Base-by-base conservation (phyloP, 371 early-diverging fungal genomes). In the Syncephalis fuscata region DNA sequence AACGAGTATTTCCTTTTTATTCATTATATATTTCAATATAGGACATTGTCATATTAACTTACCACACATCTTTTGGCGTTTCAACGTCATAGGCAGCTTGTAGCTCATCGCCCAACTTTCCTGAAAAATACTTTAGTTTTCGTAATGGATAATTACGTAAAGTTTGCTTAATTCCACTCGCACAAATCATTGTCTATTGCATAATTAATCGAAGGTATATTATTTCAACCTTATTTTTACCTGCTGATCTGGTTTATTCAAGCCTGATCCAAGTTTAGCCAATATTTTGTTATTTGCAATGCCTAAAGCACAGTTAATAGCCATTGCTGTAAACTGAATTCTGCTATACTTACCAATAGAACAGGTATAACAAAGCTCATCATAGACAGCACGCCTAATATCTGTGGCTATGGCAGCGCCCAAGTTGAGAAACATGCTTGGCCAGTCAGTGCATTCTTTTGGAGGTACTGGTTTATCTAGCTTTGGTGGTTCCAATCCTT, bases 211-310 rank as follows among this genome's bases (percentile, higher is more conserved):
- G 21, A 24, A 40, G 26, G 22, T 10, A 40, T 19, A 40, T 15
- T 1, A 1, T 8, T 41, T 23, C 7, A 44, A 32, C 21, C 5
- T 3, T 14, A 16, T 19, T 16, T 20, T 53, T 56, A 73, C 76
- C 70, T 85, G 88, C 39, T 81, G 74, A 57, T 85, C 75, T 3
- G 95, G 95, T 48, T 95, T 95, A 61, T 93, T 79, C 54, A 72
- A 45, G 4, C 76, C 80, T 20, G 88, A 86, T 45, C 84, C 74
- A 7, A 95, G 59, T 54, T 95, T 95, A 1, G 91, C 84, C 15
- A 88, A 60, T 0, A 75, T 74, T 48, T 82, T 85, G 60, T 82
- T 86, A 58, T 84, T 84, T 1, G 88, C 79, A 24, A 95, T 76
- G 4, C 90, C 73, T 64, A 23, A 9, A 24, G 26, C 16, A 16